Percentiles rank a stretch among this genome's conserved stretches.
phyloP scores from a whole-genome alignment of 202 grass and related monocot genomes.

The Digitaria exilis region DNA sequence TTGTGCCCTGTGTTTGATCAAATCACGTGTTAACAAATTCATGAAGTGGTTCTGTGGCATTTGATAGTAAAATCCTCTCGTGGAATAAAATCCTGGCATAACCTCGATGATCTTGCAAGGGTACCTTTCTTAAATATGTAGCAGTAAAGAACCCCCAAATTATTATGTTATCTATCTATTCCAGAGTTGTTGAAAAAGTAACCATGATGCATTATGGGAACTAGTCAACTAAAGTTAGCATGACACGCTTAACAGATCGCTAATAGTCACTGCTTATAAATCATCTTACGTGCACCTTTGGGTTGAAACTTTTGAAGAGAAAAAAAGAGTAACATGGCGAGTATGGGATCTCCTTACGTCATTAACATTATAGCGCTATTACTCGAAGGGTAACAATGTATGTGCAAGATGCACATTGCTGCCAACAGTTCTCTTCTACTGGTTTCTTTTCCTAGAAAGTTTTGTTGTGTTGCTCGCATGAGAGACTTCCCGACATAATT shows the following conservation, averaged over 20 bases:
- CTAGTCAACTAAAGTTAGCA: neutral
- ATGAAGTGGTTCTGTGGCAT: neutral
- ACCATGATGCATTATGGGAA: conserved; percentile 11
- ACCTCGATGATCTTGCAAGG: neutral
- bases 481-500: conserved; percentile 15
- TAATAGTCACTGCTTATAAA: neutral
- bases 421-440: neutral
- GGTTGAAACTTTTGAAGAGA: conserved; percentile 9
- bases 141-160: neutral
- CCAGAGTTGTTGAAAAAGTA: conserved; percentile 2
- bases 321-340: conserved; percentile 19
- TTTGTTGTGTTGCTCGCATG: neutral
- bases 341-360: neutral
- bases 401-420: neutral
- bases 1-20: neutral
- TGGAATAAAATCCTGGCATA: conserved; percentile 2
- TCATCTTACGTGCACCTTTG: neutral
- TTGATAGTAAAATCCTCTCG: neutral
- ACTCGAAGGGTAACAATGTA: conserved; percentile 9
- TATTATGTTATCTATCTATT: neutral
- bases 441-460: neutral
- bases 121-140: conserved; percentile 23
- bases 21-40: conserved; percentile 13
- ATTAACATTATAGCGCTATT: neutral
- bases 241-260: neutral